phyloP scores from a whole-genome alignment of 805 yeast species.

The Candida sakaeoensis region DNA sequence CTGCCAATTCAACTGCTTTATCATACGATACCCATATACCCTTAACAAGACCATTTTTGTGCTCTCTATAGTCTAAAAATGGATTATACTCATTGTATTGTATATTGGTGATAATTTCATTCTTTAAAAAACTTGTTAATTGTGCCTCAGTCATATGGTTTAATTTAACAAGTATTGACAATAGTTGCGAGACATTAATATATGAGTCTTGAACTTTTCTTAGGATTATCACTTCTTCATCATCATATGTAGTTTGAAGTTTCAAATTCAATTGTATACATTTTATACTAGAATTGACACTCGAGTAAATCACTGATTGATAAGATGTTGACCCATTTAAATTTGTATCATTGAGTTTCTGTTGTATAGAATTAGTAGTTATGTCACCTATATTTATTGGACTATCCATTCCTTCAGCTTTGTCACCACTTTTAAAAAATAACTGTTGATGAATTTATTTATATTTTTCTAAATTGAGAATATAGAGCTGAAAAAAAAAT shows the following conservation, averaged over 20 bases:
- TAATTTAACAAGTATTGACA: slow-evolving; percentile 29
- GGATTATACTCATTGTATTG: slow-evolving; percentile 22
- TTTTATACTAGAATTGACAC: slow-evolving; percentile 34
- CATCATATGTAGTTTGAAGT: slow-evolving; percentile 2
- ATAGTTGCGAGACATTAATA: slow-evolving; percentile 35
- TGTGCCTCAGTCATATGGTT: slow-evolving; percentile 23
- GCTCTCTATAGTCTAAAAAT: slow-evolving; percentile 27
- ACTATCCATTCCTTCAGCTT: slow-evolving; percentile 31
- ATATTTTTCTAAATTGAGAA: slow-evolving; percentile 3
- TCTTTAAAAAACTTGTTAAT: slow-evolving; percentile 26
- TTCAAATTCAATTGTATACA: slow-evolving; percentile 31
- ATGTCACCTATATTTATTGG: slow-evolving; percentile 40
- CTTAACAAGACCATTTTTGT: slow-evolving; percentile 22
- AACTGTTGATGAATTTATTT: slow-evolving; percentile 3
- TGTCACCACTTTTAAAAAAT: background rate
- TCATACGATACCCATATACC: slow-evolving; percentile 45
- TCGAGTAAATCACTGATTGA: slow-evolving; percentile 18
- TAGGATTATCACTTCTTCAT: slow-evolving; percentile 21
- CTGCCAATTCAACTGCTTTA: slow-evolving; percentile 37
- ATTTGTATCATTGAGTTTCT: slow-evolving; percentile 34
- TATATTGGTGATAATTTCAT: slow-evolving; percentile 30
- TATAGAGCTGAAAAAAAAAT: background rate
- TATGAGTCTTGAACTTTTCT: slow-evolving; percentile 42
- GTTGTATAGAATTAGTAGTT: slow-evolving; percentile 37
- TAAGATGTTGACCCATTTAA: slow-evolving; percentile 12